These are phyloP conservation scores for Ceratocystis lukuohia DNA, from an alignment of 2,329 filamentous ascomycete species.

Conservation along the genomic window DNA sequence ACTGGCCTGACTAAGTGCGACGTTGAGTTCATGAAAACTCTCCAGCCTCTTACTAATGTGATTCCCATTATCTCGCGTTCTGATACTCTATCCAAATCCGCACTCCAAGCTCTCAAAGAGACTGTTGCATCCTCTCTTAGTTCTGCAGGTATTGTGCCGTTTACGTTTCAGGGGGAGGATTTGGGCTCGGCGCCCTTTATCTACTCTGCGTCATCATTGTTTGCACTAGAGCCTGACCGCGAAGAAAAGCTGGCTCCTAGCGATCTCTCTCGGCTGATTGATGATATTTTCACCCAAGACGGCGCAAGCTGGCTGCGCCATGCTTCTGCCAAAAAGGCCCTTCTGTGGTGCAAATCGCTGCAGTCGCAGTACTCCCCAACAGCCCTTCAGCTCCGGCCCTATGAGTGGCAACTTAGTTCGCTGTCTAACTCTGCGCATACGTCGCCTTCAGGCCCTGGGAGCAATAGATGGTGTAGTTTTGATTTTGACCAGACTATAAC, in stretches of 20 bases:
- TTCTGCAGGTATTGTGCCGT: slow-evolving; percentile 46
- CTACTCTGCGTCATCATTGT: slow-evolving; percentile 53
- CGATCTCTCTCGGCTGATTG: slow-evolving; percentile 58
- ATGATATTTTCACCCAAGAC: slow-evolving; percentile 61
- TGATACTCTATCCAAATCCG: slow-evolving; percentile 50
- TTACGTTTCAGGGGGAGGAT: slow-evolving; percentile 41
- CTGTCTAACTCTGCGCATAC: neutral
- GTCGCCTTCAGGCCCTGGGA: slow-evolving; percentile 3
- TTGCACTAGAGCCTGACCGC: slow-evolving; percentile 59
- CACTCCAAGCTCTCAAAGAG: slow-evolving; percentile 46
- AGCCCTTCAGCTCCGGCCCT: slow-evolving; percentile 24
- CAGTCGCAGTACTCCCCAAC: slow-evolving; percentile 18
- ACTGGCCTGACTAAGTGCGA: slow-evolving; percentile 49
- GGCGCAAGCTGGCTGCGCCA: slow-evolving; percentile 73
- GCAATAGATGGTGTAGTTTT: slow-evolving; percentile 22
- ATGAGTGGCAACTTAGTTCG: slow-evolving; percentile 35
- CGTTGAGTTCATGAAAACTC: slow-evolving; percentile 54
- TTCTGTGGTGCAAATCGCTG: slow-evolving; percentile 49
- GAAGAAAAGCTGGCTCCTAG: slow-evolving; percentile 65
- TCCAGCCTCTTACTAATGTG: slow-evolving; percentile 66
- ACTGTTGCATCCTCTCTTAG: slow-evolving; percentile 43
- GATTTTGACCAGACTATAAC: neutral
- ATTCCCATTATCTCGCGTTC: slow-evolving; percentile 69
- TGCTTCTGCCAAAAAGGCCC: slow-evolving; percentile 65
- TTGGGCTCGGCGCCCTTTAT: slow-evolving; percentile 26